A percentile compares a stretch with the other conserved stretches of the same genome.
These are phyloP conservation scores for Salix suchowensis DNA, from an alignment of 345 rosid genomes.

Conservation along the genomic window DNA sequence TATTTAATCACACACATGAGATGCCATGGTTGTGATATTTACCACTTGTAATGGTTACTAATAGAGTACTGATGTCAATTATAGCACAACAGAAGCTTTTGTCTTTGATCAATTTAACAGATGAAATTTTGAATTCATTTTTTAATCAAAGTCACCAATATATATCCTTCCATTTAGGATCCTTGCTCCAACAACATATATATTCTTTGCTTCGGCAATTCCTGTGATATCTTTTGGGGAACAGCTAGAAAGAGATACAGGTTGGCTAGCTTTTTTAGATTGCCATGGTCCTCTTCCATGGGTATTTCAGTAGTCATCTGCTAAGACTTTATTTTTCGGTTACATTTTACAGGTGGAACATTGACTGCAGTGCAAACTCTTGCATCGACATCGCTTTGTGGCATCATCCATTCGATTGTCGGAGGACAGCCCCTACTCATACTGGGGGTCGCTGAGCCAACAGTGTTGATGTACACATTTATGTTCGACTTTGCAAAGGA, in stretches of 20 bases:
- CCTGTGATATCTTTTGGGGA: slow-evolving; percentile 95
- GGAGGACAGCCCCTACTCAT: slow-evolving; percentile 94
- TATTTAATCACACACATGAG: background rate
- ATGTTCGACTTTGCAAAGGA: slow-evolving; percentile 86
- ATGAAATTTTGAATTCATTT: background rate
- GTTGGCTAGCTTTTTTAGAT: slow-evolving; percentile 21
- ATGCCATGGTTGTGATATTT: background rate
- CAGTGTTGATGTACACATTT: slow-evolving; percentile 93
- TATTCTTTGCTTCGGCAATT: slow-evolving; percentile 92
- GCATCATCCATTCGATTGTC: slow-evolving; percentile 70
- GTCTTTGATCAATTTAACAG: background rate
- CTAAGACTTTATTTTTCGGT: slow-evolving; percentile 4
- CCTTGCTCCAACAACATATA: slow-evolving; percentile 92
- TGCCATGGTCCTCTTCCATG: background rate
- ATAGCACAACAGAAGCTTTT: background rate
- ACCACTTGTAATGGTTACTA: background rate
- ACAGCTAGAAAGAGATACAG: slow-evolving; percentile 83
- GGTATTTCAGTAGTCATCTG: slow-evolving; percentile 1
- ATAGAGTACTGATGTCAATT: slow-evolving; percentile 5
- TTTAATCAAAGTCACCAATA: slow-evolving; percentile 6
- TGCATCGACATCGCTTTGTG: slow-evolving; percentile 89
- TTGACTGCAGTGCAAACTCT: slow-evolving; percentile 89
- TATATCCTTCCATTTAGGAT: slow-evolving; percentile 48
- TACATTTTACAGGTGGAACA: slow-evolving; percentile 54
- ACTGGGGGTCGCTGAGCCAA: slow-evolving; percentile 98